Base-by-base conservation (phyloP, 257 asterid genomes). In the Primulina eburnea region DNA sequence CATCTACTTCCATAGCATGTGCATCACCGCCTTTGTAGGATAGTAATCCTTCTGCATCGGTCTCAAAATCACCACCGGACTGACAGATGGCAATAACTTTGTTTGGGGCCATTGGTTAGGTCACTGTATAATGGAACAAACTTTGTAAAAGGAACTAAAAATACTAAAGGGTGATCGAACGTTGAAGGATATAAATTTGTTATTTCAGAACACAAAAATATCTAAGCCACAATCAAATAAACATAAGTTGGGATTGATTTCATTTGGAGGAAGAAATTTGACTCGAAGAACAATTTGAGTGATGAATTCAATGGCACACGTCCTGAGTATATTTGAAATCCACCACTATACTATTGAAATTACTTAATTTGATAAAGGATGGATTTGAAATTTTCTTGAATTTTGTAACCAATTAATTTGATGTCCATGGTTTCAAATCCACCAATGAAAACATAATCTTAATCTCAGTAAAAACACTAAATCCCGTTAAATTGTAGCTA, bases 1-100 rank as follows among this genome's bases (percentile, higher is more conserved):
- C 92, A 69, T 90, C 96, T 32, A 93, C 82, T 81, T 93, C 99
- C 96, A 90, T 93, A 30, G 99, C 99, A 85, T 90, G 99, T 55
- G 99, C 99, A 80, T 93, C 97, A 57, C 99, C 97, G 11, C 99
- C 99, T 82, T 82, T 84, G 78, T 93, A 93, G 34, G 77, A 78
- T 6, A 91, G 83, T 72, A 71, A 60, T 10, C 99, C 99, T 61
- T 89, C 95, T 43, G 86, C 55, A 71, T 85, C 88, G 20, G 95
- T 69, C 88, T 91, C 96, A 69, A 94, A 89, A 62, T 85, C 97
- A 64, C 99, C 99, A 50, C 99, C 97, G 2, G 92, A 91, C 81
- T 85, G 99, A 71, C 99, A 94, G 75, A 94, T 94, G 71, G 95
- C 96, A 62, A 94, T 94, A 66, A 91, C 74, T 76, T 80, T 83